Evolutionary conservation across 2,329 filamentous ascomycete genomes (phyloP), one percentile per base, ranked within the genome.

Genomic region (Apiospora pterosperma): DNA sequence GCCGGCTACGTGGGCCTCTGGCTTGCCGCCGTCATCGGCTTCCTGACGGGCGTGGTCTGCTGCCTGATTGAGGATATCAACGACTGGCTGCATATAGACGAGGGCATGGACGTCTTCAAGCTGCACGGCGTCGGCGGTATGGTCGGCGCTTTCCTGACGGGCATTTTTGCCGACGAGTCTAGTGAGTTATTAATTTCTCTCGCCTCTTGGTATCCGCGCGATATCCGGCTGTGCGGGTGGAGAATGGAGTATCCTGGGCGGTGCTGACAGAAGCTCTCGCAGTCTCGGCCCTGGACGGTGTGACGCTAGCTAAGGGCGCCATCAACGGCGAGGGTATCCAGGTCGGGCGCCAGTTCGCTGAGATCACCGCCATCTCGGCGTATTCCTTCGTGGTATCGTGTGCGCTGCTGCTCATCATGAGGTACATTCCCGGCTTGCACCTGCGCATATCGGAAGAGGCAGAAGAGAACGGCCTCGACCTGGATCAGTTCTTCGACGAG

Each of bases 121-220:
- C 81, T 88, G 34, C 86, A 88, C 69, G 85, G 85, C 21, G 76
- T 88, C 2, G 85, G 85, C n/a, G 86, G 86, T 12, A 80, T 84
- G 67, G 79, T 88, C 0, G 86, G 85, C 19, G 81, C 84, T 38
- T 78, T 88, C 59, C 70, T 88, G 21, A 88, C 85, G 0, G 85
- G 86, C 3, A 77, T 88, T 36, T 88, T 88, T 62, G 85, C 86
- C 0, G 80, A 84, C 5, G 67, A 66, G 14, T 68, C 65, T 10
- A 67, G 71, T 71, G 62, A 58, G 71, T 64, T 2, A 25, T 10
- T 11, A 12, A 10, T 36, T 58, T 5, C 4, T 19, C n/a, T 19
- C 34, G 38, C 23, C 19, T 38, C 10, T 67, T 70, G 63, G 68
- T 71, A 70, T 59, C n/a, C n/a, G n/a, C n/a, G n/a, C n/a, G n/a